Evolutionary conservation across 139 green algal species (phyloP), one percentile per base, ranked within the genome.

Genomic region (Coelastrella sp.): DNA sequence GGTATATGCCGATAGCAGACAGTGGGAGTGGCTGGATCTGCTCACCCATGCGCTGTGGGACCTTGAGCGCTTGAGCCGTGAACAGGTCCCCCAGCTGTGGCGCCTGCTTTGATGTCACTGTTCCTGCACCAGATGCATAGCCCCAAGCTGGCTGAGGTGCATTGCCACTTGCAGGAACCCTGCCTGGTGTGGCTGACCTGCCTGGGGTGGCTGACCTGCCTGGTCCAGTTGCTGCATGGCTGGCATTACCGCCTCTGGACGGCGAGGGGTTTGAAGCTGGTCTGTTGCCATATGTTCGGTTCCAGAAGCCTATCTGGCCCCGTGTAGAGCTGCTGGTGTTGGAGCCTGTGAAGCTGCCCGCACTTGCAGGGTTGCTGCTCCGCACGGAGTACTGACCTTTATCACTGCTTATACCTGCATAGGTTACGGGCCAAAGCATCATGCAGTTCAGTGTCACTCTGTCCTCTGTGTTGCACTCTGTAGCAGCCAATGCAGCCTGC

Each of bases 31-130:
- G 32, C 32, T 47, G 32, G 32, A 47, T 47, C 32, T 47, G 32
- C 83, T 80, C 83, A 88, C 83, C 66, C 19, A 80, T 32, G 23
- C 83, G 68, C n/a, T 80, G 83, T 73, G 83, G 83, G 3, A 88
- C 83, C 17, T 88, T 88, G 47, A 88, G 47, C 54, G 83, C 47
- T 32, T 80, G 66, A 22, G 83, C 68, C n/a, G 68, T 88, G 68
- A 88, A 88, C 4, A 88, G 57, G 19, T 88, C 68, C 14, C 68
- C 83, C 47, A 88, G 83, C 83, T 88, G 83, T 5, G 13, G 65
- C 23, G 32, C 61, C 47, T 58, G 85, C 71, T 79, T 47, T 82
- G 85, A 64, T 23, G 54, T 19, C 22, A 7, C 58, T 17, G 59
- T 58, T 56, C 20, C 78, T 5, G 10, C 60, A 22, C 60, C 71